A percentile compares a stretch with the other conserved stretches of the same genome.
Conservation (phyloP, 192 early-diverging fungal genomes). For the Backusella parvicylindrica region DNA sequence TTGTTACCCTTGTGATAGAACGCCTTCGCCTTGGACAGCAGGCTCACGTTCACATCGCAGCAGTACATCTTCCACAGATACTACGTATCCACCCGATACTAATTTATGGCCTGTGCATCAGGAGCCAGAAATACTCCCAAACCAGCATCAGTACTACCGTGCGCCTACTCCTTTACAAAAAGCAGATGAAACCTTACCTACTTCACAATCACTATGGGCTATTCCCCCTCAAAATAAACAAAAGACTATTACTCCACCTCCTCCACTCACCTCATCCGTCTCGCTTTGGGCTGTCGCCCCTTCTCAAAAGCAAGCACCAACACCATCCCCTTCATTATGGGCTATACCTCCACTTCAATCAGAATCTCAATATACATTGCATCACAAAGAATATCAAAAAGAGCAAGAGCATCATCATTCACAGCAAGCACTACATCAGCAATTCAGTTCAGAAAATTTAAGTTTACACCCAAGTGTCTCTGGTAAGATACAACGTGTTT, state of each 20-base stretch:
- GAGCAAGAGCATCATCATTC: background rate
- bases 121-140: background rate
- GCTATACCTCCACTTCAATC: background rate
- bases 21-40: background rate
- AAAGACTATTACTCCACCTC: background rate
- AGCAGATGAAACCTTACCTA: background rate
- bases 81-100: background rate
- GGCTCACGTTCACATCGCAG: background rate
- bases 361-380: background rate
- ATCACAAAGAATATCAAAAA: background rate
- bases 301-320: background rate
- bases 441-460: conserved; percentile 7
- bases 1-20: background rate
- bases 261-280: background rate
- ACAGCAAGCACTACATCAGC: background rate
- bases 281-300: conserved; percentile 22
- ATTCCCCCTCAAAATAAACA: conserved; percentile 11
- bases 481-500: conserved; percentile 5
- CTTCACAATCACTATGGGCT: conserved; percentile 17
- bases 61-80: conserved; percentile 4
- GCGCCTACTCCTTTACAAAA: conserved; percentile 1
- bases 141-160: background rate
- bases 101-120: conserved; percentile 10
- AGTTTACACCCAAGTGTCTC: conserved; percentile 7
- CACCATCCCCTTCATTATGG: conserved; percentile 9